Conservation (phyloP, 176 grass and related monocot species). For the Thalia dealbata region DNA sequence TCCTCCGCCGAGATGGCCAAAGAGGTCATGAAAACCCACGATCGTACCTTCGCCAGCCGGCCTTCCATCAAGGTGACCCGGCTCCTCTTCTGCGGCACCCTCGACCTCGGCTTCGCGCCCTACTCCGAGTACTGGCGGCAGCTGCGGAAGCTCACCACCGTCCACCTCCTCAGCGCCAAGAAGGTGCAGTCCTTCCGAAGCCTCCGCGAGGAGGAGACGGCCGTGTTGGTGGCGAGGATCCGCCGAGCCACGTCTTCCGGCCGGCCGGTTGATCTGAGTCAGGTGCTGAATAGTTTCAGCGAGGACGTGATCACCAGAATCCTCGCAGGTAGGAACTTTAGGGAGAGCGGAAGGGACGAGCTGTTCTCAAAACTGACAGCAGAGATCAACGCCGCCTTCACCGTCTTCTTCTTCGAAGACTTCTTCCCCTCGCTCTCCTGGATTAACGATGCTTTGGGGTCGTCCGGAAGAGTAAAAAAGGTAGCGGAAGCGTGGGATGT, state of each 20-base stretch:
- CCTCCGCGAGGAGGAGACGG: conserved; percentile 15
- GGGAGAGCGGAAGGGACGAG: conserved; percentile 6
- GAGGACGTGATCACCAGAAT: conserved; percentile 15
- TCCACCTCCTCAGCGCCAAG: not conserved
- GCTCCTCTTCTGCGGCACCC: not conserved
- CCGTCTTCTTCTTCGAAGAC: conserved; percentile 20
- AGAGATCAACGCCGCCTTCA: conserved; percentile 3
- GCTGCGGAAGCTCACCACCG: conserved; percentile 12
- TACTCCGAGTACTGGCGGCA: conserved; percentile 21
- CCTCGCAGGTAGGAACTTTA: conserved; percentile 12
- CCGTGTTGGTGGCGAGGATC: not conserved
- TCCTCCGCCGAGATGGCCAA: conserved; percentile 17
- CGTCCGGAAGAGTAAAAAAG: not conserved
- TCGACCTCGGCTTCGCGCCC: conserved; percentile 13
- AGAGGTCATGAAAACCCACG: conserved; percentile 22
- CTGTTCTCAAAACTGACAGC: conserved; percentile 3
- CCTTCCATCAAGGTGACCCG: not conserved
- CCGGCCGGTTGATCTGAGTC: not conserved
- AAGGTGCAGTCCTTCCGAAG: conserved; percentile 5
- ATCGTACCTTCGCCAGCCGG: conserved; percentile 13
- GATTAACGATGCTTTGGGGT: conserved; percentile 6
- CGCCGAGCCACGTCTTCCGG: not conserved
- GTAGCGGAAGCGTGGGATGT: not conserved
- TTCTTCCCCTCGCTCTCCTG: conserved; percentile 21
- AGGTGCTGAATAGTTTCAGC: not conserved